Evolutionary conservation across 2,329 filamentous ascomycete species (phyloP).

Genomic region (Colletotrichum ledebouriae): DNA sequence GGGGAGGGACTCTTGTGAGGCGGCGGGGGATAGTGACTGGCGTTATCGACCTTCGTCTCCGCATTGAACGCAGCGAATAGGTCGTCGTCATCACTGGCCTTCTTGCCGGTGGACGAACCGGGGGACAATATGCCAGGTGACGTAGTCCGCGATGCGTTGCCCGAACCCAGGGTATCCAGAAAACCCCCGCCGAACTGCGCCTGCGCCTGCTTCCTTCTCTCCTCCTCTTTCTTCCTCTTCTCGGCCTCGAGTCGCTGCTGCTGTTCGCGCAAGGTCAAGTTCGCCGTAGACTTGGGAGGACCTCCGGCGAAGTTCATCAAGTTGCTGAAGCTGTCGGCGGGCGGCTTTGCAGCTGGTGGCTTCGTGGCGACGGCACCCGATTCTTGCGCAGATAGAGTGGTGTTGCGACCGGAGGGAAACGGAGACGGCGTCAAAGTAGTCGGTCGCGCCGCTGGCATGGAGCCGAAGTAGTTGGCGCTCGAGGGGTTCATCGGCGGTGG

Average conservation of each 20-base stretch:
- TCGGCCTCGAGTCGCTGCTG: slow-evolving; percentile 76
- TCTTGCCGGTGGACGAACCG: slow-evolving; percentile 47
- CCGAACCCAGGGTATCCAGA: slow-evolving; percentile 79
- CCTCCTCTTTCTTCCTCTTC: slow-evolving; percentile 79
- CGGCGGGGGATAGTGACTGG: slow-evolving; percentile 74
- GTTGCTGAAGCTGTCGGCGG: slow-evolving; percentile 83
- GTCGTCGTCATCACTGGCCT: slow-evolving; percentile 68
- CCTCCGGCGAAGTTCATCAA: slow-evolving; percentile 72
- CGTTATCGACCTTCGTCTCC: slow-evolving; percentile 75
- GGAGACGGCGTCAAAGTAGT: slow-evolving; percentile 69
- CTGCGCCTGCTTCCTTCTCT: slow-evolving; percentile 78
- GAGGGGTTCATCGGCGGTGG: slow-evolving; percentile 59
- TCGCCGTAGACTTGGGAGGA: slow-evolving; percentile 72
- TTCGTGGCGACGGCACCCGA: slow-evolving; percentile 61
- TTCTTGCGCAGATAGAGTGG: slow-evolving; percentile 65
- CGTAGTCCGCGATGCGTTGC: slow-evolving; percentile 61
- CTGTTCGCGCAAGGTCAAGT: slow-evolving; percentile 82
- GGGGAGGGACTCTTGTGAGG: slow-evolving; percentile 61
- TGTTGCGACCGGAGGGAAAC: slow-evolving; percentile 67
- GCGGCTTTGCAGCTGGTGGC: slow-evolving; percentile 62
- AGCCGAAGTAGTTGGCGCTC: slow-evolving; percentile 59
- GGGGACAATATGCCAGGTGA: slow-evolving; percentile 55
- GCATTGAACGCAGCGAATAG: slow-evolving; percentile 77
- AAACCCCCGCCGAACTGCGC: slow-evolving; percentile 83
- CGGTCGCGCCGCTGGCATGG: slow-evolving; percentile 68